These are phyloP conservation scores for Cyclostephanos invisitatus DNA, from an alignment of 108 stramenopile species.

Conservation along the genomic window DNA sequence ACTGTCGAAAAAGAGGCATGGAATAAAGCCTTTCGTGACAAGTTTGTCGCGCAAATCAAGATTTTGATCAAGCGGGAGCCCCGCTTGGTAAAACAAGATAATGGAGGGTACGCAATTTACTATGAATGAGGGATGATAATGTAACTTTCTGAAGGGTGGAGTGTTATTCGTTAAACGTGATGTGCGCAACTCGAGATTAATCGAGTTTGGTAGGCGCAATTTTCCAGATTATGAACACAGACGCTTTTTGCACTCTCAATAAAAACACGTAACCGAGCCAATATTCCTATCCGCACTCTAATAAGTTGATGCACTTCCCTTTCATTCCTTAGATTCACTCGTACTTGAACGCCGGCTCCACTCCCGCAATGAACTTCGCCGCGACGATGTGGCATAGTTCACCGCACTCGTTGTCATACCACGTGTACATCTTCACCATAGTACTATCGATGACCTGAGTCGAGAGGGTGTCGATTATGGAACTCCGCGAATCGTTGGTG, in stretches of 20 bases:
- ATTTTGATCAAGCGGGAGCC: conserved; percentile 2
- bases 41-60: neutral
- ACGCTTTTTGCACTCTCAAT: too few relatives aligned
- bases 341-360: conserved; percentile 65
- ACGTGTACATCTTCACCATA: conserved; percentile 91
- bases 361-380: conserved; percentile 69
- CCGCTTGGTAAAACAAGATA: neutral
- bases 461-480: conserved; percentile 85
- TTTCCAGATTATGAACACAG: too few relatives aligned
- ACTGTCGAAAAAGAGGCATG: neutral
- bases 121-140: neutral
- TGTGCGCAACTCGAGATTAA: neutral
- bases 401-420: conserved; percentile 92
- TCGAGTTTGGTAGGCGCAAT: too few relatives aligned
- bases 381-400: conserved; percentile 78
- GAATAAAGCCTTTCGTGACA: neutral
- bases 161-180: neutral
- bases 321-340: conserved; percentile 31
- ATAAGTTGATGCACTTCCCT: neutral
- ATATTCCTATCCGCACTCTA: too few relatives aligned
- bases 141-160: neutral
- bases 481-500: conserved; percentile 85
- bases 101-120: neutral
- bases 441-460: conserved; percentile 96
- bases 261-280: neutral